Evolutionary conservation across 2,329 filamentous ascomycete genomes (phyloP).

Genomic region (Pezicula rhizophila): DNA sequence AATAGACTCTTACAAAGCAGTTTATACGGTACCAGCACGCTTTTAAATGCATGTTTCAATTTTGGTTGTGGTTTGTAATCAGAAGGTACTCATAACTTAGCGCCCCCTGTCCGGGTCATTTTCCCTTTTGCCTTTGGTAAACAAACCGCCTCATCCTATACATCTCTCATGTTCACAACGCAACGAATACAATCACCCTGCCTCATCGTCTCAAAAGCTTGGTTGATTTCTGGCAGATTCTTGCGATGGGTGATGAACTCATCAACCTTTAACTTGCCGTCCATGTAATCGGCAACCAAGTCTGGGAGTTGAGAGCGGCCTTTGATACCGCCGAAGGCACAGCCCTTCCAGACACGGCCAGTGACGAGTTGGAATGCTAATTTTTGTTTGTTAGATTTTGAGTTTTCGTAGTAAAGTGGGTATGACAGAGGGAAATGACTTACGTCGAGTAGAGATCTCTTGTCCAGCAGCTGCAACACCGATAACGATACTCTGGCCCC

Average conservation of each 20-base stretch:
- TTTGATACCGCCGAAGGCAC: constrained; percentile 97
- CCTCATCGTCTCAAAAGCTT: constrained; percentile 91
- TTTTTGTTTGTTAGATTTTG: background rate
- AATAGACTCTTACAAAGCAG: too few species aligned
- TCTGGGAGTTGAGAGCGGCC: constrained; percentile 85
- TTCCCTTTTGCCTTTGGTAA: background rate
- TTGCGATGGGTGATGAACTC: constrained; percentile 99
- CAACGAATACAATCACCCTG: constrained; percentile 93
- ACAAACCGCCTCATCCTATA: background rate
- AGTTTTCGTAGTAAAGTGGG: background rate
- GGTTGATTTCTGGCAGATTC: constrained; percentile 76
- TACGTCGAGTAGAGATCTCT: constrained; percentile 89
- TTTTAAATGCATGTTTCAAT: background rate
- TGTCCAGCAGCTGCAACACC: constrained; percentile 94
- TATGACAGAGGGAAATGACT: constrained; percentile 35
- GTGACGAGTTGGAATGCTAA: constrained; percentile 97
- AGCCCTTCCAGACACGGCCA: constrained; percentile 95
- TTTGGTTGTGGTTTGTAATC: background rate
- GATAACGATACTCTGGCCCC: constrained; percentile 97
- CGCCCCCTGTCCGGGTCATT: too few species aligned
- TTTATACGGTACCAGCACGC: too few species aligned
- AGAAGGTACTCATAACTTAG: too few species aligned
- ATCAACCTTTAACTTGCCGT: constrained; percentile 89
- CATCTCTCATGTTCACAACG: constrained; percentile 61
- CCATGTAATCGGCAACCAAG: constrained; percentile 84